A percentile compares a stretch with the other conserved stretches of the same genome.
Evolutionary conservation across 176 grass and related monocot genomes (phyloP).

Genomic region (Miscanthus lutarioriparius): DNA sequence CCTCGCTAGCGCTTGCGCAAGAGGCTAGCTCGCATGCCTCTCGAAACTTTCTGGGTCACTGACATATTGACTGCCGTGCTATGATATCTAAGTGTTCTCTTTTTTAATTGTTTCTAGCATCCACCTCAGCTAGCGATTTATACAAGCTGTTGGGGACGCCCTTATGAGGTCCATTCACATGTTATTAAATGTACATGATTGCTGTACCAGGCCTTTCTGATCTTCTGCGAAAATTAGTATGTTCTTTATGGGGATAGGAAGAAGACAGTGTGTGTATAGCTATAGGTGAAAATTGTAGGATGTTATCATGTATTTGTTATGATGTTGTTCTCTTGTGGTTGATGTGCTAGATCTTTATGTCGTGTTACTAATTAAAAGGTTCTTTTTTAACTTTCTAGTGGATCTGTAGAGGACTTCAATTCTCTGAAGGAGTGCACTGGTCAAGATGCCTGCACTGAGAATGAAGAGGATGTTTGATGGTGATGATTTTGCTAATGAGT

Average conservation of each 20-base stretch:
- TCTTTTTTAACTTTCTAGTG: conserved; percentile 24
- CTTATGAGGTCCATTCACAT: neutral
- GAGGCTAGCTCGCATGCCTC: too few species aligned
- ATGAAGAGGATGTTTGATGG: conserved; percentile 61
- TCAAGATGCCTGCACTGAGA: conserved; percentile 70
- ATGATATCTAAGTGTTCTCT: too few species aligned
- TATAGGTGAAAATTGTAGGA: neutral
- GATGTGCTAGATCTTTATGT: neutral
- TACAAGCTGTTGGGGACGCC: too few species aligned
- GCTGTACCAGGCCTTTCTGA: neutral
- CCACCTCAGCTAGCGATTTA: too few species aligned
- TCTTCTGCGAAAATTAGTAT: neutral
- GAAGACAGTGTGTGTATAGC: neutral
- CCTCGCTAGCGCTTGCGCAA: too few species aligned
- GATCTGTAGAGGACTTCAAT: neutral
- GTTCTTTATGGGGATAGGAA: neutral
- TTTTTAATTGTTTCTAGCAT: too few species aligned
- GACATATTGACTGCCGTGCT: too few species aligned
- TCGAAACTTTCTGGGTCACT: too few species aligned
- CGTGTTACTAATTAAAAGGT: conserved; percentile 7
- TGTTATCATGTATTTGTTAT: conserved; percentile 10
- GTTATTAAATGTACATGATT: neutral
- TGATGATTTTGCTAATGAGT: conserved; percentile 36
- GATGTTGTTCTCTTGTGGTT: neutral
- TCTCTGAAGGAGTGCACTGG: conserved; percentile 1